Evolutionary conservation across 805 yeast genomes (phyloP).

Genomic region (Zygosaccharomyces gambellarensis): DNA sequence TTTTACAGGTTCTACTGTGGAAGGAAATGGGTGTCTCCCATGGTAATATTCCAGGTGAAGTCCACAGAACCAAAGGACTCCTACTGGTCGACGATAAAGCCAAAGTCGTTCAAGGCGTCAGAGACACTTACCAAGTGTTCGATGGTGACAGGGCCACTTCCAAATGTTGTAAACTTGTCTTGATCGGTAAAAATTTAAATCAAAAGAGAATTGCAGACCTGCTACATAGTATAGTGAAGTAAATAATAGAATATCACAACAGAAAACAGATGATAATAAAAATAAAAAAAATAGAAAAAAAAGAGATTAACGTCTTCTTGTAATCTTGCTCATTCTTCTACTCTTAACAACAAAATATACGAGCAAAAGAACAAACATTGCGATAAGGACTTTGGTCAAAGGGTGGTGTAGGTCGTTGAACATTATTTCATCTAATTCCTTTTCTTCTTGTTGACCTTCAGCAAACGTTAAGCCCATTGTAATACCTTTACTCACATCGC

Average conservation of each 20-base stretch:
- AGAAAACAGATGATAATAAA: background rate
- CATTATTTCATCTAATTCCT: conserved; percentile 17
- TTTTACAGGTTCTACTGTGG: conserved; percentile 76
- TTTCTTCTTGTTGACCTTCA: conserved; percentile 13
- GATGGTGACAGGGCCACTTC: conserved; percentile 38
- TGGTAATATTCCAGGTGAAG: conserved; percentile 43
- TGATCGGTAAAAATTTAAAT: conserved; percentile 65
- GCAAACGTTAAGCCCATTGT: conserved; percentile 13
- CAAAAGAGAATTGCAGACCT: conserved; percentile 32
- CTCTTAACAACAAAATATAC: conserved; percentile 16
- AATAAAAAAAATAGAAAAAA: background rate
- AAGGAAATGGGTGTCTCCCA: conserved; percentile 42
- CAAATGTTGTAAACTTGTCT: conserved; percentile 52
- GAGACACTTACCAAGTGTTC: conserved; percentile 83
- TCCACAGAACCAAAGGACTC: conserved; percentile 81
- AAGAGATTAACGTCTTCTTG: background rate
- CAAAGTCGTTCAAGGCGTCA: conserved; percentile 81
- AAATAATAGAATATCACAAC: background rate
- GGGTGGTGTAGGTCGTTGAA: conserved; percentile 23
- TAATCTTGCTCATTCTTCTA: conserved; percentile 6
- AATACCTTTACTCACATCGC: conserved; percentile 27
- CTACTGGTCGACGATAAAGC: conserved; percentile 40
- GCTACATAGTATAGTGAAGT: conserved; percentile 13
- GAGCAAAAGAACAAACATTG: conserved; percentile 12
- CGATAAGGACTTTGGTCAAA: conserved; percentile 15